Evolutionary conservation across 2,329 filamentous ascomycete species (phyloP).

Genomic region (Teratosphaeriaceae sp.): DNA sequence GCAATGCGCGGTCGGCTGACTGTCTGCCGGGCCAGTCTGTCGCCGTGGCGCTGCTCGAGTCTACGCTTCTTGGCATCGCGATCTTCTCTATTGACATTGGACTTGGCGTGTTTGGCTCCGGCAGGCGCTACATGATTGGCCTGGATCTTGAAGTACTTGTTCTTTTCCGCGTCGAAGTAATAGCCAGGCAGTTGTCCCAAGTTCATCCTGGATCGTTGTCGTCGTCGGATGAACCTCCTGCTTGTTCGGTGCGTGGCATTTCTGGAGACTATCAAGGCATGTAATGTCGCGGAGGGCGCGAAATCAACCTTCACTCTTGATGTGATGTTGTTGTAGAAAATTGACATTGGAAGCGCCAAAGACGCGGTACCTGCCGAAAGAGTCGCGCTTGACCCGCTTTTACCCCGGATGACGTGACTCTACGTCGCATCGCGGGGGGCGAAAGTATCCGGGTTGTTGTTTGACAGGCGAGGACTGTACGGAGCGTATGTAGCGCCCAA

Average conservation of each 20-base stretch:
- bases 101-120: slow-evolving; percentile 34
- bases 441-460: background rate
- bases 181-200: slow-evolving; percentile 41
- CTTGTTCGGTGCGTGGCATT: background rate
- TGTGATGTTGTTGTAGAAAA: background rate
- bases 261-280: background rate
- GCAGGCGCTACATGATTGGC: slow-evolving; percentile 30
- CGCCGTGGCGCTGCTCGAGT: slow-evolving; percentile 13
- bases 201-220: slow-evolving; percentile 15
- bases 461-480: too few relatives aligned
- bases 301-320: too few relatives aligned
- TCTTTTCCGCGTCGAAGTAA: slow-evolving; percentile 42
- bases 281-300: background rate
- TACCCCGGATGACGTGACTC: background rate
- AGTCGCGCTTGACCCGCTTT: background rate
- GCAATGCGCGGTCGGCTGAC: slow-evolving; percentile 11
- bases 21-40: slow-evolving; percentile 17
- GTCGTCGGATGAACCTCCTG: background rate
- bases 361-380: background rate
- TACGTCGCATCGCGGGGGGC: background rate
- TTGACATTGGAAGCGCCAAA: background rate
- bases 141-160: slow-evolving; percentile 45
- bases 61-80: slow-evolving; percentile 27
- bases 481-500: too few relatives aligned
- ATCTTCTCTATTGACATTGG: slow-evolving; percentile 33